These are phyloP conservation scores for Yamadazyma laniorum DNA, from an alignment of 805 yeast species.

Conservation along the genomic window DNA sequence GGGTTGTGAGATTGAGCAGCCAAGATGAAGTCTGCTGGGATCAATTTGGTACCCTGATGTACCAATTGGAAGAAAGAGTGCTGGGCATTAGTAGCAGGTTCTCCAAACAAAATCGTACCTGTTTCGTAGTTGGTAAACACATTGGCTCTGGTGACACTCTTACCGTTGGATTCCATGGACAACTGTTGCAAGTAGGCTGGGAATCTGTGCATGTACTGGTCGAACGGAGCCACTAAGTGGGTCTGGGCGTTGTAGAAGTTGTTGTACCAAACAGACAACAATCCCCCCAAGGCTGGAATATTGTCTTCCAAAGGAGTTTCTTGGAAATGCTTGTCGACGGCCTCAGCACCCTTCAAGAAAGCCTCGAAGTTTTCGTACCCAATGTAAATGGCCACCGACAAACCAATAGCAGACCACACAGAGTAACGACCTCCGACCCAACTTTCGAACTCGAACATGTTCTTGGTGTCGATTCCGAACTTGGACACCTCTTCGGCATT, in stretches of 20 bases:
- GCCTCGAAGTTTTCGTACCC: constrained; percentile 92
- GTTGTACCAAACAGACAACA: constrained; percentile 96
- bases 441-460: constrained; percentile 97
- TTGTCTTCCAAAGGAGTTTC: constrained; percentile 84
- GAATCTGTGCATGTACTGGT: constrained; percentile 98
- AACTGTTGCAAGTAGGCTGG: constrained; percentile 99
- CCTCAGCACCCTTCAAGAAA: constrained; percentile 96
- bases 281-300: constrained; percentile 91
- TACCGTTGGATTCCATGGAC: constrained; percentile 99
- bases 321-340: constrained; percentile 87
- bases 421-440: constrained; percentile 99
- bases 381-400: constrained; percentile 90
- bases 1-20: constrained; percentile 99
- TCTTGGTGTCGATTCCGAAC: constrained; percentile 95
- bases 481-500: constrained; percentile 87
- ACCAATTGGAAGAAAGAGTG: constrained; percentile 99
- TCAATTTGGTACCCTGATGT: constrained; percentile 97
- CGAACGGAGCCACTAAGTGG: constrained; percentile 97
- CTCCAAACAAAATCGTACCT: constrained; percentile 94
- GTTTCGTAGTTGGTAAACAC: constrained; percentile 92
- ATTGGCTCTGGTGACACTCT: constrained; percentile 91
- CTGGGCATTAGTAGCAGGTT: constrained; percentile 98
- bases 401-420: constrained; percentile 99
- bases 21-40: constrained; percentile 93
- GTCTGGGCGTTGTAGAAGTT: constrained; percentile 98